Evolutionary conservation across 1,284 basidiomycete genomes (phyloP).

Genomic region (Apiotrichum mycotoxinovorans): DNA sequence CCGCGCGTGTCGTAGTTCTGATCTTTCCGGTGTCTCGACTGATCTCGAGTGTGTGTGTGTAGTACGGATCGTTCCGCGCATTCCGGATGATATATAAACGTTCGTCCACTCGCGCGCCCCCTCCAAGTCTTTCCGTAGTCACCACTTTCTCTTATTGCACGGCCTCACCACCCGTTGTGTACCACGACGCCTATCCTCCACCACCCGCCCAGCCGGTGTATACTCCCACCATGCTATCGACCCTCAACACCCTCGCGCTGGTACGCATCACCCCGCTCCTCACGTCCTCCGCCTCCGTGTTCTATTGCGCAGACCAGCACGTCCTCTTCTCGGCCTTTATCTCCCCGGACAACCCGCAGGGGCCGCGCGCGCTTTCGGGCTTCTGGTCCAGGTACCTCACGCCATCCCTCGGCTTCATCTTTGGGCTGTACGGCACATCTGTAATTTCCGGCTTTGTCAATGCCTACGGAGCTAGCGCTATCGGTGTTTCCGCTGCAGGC

Average conservation of each 20-base stretch:
- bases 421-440: background rate
- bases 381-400: background rate
- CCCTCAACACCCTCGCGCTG: background rate
- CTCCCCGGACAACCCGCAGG: background rate
- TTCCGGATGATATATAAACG: no score
- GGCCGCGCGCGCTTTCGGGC: background rate
- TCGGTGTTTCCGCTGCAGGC: no score
- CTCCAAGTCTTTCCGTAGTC: no score
- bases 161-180: no score
- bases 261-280: background rate
- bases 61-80: no score
- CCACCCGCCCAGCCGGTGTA: no score
- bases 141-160: background rate
- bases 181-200: background rate
- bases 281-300: background rate
- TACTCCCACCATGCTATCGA: background rate
- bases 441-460: background rate
- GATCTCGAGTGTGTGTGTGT: no score
- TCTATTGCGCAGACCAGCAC: conserved; percentile 1
- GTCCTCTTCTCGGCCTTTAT: background rate
- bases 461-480: background rate
- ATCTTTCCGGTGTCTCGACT: no score
- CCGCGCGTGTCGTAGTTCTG: no score
- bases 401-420: background rate
- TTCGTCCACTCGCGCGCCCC: no score